Base-by-base conservation (phyloP, 805 yeast species). In the Candida sakaeoensis region DNA sequence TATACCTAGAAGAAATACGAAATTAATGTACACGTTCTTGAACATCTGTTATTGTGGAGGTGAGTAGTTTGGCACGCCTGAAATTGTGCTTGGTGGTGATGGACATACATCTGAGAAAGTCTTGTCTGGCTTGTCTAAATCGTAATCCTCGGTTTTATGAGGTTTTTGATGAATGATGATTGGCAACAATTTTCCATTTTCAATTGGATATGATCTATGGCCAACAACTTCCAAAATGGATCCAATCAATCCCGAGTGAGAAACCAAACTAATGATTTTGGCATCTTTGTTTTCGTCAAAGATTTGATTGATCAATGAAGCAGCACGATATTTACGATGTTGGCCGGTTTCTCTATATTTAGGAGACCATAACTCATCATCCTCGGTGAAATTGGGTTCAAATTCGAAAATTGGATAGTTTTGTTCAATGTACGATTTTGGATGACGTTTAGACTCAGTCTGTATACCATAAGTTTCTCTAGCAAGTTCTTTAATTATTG, bases 381-480 rank as follows among this genome's bases (percentile, higher is more conserved):
- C 17, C 33, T 58, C 53, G 4, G 44, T 43, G 33, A 62, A 62
- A 2, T 52, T 54, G 1, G 29, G 16, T 45, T 62, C 67, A 44
- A 62, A 60, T 17, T 22, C 22, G 5, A 51, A 52, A 35, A 41
- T 47, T n/a, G 57, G 52, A 36, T 37, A 60, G 27, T 46, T 23
- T 8, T 41, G 33, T 5, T 37, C 32, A 22, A 62, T 54, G 28
- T 52, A 60, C 4, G 45, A 27, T 25, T 49, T 47, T 29, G 43
- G 26, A 40, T 61, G 66, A 31, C 65, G 49, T 43, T 54, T 44
- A 35, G 64, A 58, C 16, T 49, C 51, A 2, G 65, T 58, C 3
- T 58, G 57, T 14, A 61, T 52, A 2, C 68, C 68, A 40, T 60
- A 62, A 4, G 60, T 56, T 41, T 62, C 68, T 32, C 68, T 43